Evolutionary conservation across 83 land plant species (phyloP).

Genomic region (Picea abies): DNA sequence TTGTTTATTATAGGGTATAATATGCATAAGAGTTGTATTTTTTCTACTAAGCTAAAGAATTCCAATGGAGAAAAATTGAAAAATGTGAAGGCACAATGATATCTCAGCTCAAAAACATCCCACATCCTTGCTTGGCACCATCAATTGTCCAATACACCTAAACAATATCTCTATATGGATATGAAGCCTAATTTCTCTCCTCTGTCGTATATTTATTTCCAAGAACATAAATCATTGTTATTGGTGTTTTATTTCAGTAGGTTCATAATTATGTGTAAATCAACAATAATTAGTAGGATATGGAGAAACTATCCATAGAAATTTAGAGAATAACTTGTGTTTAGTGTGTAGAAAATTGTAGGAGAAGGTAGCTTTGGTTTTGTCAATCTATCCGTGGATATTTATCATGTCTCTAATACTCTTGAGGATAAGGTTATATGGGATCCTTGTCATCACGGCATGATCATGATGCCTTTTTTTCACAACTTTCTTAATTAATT

Average conservation of each 20-base stretch:
- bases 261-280: background rate
- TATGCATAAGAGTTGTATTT: too few species aligned
- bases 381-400: conserved; percentile 71
- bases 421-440: conserved; percentile 74
- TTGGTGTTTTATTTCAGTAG: background rate
- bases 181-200: background rate
- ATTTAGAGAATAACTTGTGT: conserved; percentile 36
- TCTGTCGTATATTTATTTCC: background rate
- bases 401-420: conserved; percentile 67
- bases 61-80: too few species aligned
- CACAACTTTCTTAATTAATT: background rate
- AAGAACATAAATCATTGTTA: background rate
- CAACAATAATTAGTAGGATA: background rate
- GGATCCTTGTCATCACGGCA: conserved; percentile 86
- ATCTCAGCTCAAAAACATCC: too few species aligned
- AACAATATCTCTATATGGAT: conserved; percentile 47
- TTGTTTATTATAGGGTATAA: too few species aligned
- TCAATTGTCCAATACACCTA: conserved; percentile 1
- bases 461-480: background rate
- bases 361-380: conserved; percentile 80
- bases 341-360: conserved; percentile 66
- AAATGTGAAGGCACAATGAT: too few species aligned
- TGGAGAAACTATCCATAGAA: background rate
- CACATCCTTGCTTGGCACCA: too few species aligned
- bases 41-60: too few species aligned